Percentiles rank a stretch among this genome's conserved stretches.
These are phyloP conservation scores for Floccularia luteovirens DNA, from an alignment of 768 basidiomycete genomes.

Conservation along the genomic window DNA sequence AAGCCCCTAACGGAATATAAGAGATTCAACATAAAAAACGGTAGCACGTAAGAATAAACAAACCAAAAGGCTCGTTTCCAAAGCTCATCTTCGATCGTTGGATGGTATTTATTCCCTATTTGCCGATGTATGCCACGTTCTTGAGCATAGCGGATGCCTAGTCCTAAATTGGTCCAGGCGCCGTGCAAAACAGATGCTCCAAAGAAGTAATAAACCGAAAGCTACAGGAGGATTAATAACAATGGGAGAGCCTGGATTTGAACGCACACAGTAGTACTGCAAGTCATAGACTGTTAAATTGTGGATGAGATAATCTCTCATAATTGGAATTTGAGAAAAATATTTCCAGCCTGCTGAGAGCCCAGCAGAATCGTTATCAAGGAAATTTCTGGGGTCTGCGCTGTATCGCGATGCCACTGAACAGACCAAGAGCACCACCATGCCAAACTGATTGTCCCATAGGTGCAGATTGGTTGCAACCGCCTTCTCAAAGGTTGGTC, in stretches of 20 bases:
- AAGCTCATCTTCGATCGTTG: constrained; percentile 44
- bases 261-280: constrained; percentile 56
- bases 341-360: constrained; percentile 55
- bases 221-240: constrained; percentile 11
- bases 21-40: background rate
- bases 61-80: constrained; percentile 57
- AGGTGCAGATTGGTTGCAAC: constrained; percentile 39
- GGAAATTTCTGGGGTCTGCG: constrained; percentile 35
- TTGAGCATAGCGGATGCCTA: constrained; percentile 53
- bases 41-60: background rate
- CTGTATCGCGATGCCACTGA: constrained; percentile 55
- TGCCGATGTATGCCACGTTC: constrained; percentile 59
- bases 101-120: constrained; percentile 21
- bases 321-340: constrained; percentile 52
- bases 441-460: constrained; percentile 41
- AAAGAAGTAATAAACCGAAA: constrained; percentile 23
- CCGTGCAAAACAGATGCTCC: constrained; percentile 42
- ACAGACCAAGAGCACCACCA: constrained; percentile 55
- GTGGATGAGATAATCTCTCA: constrained; percentile 48
- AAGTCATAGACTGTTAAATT: constrained; percentile 61
- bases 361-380: constrained; percentile 25
- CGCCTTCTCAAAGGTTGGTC: constrained; percentile 50
- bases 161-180: constrained; percentile 47
- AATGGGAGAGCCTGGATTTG: constrained; percentile 8
- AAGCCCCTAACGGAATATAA: constrained; percentile 17